A percentile compares a stretch with the other conserved stretches of the same genome.
phyloP scores from a whole-genome alignment of 1,284 basidiomycete species.

The Sporisorium exsertum region DNA sequence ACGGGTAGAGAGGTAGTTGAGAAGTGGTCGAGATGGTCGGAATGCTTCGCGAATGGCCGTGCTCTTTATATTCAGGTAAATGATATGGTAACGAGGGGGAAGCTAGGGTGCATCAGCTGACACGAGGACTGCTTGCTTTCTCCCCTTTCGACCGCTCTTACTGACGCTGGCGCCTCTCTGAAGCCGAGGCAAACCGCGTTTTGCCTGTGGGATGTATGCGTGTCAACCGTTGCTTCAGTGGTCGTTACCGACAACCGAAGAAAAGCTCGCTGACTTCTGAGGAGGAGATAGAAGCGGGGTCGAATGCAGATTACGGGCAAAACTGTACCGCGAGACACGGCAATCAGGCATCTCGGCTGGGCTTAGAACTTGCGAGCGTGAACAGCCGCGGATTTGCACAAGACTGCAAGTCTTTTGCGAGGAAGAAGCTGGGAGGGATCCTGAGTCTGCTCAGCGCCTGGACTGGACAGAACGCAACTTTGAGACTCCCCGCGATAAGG shows the following conservation, averaged over 20 bases:
- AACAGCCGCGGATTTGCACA: slow-evolving; percentile 1
- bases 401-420: neutral
- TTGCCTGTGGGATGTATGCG: neutral
- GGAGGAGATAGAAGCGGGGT: neutral
- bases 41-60: neutral
- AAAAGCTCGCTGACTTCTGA: neutral
- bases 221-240: neutral
- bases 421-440: neutral
- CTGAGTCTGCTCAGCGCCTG: neutral
- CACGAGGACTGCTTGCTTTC: neutral
- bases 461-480: neutral
- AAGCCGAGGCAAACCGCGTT: neutral
- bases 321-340: neutral
- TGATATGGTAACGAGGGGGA: too few species aligned
- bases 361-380: neutral
- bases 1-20: neutral
- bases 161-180: neutral
- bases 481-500: neutral
- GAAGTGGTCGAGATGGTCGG: neutral
- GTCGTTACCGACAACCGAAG: neutral
- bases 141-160: neutral
- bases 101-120: neutral
- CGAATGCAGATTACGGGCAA: neutral
- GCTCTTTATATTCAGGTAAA: neutral
- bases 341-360: neutral